phyloP scores from a whole-genome alignment of 2,329 filamentous ascomycete genomes.

The Penicillium frequentans region DNA sequence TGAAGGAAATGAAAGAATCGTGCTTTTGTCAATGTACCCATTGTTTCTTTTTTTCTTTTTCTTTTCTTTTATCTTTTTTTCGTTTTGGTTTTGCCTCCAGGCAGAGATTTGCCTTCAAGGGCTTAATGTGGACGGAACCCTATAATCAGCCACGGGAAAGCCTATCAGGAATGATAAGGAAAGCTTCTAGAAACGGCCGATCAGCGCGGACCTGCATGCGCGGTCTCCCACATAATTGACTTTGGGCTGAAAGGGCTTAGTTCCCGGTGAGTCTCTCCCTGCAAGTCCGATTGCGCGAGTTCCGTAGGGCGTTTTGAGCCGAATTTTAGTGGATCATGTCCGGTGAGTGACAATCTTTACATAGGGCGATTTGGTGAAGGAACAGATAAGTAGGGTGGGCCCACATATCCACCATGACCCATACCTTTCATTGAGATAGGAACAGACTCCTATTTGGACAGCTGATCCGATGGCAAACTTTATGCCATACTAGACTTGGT shows the following conservation, averaged over 20 bases:
- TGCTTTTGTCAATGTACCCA: background rate
- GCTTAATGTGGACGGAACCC: too few species aligned
- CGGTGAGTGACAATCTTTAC: conserved; percentile 15
- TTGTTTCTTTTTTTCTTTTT: background rate
- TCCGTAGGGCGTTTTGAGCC: background rate
- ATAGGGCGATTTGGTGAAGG: conserved; percentile 20
- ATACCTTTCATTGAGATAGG: background rate
- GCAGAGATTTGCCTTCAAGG: background rate
- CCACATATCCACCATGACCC: conserved; percentile 12
- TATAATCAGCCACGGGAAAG: too few species aligned
- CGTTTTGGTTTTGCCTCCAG: background rate
- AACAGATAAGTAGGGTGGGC: conserved; percentile 15
- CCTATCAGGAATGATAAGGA: background rate
- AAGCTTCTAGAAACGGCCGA: conserved; percentile 12
- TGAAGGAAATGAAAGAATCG: background rate
- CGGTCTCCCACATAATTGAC: background rate
- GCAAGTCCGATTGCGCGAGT: background rate
- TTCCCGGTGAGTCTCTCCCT: conserved; percentile 1
- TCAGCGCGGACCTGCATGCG: conserved; percentile 5
- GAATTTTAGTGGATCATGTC: background rate
- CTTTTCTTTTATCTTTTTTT: background rate
- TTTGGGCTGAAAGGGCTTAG: background rate
- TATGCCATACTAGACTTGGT: background rate
- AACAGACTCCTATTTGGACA: background rate
- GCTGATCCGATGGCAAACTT: background rate